Base-by-base conservation (phyloP, 306 rosid species). In the Prunus padus region DNA sequence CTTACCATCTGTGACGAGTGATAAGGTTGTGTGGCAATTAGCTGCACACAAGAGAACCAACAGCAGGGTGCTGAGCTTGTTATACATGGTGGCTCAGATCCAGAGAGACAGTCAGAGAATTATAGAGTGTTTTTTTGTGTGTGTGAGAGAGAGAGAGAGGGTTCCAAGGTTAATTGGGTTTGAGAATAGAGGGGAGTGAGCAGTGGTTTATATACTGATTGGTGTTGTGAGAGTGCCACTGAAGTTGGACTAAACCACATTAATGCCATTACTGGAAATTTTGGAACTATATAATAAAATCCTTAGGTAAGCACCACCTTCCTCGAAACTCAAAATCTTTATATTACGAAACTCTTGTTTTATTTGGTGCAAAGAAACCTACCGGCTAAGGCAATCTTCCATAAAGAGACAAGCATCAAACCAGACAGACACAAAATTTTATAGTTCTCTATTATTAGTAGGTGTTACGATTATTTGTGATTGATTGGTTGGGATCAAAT, bases 1-100 rank as follows among this genome's bases (percentile, higher is more conserved):
- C 42, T 61, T 61, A 91, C 95, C 95, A 65, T 86, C 86, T 1
- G 69, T 84, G 77, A 64, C 2, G 20, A 87, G 40, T 20, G 73
- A 77, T 0, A 84, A 70, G 63, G 82, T 84, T 44, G 79, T 37
- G 23, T 80, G 84, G 73, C 85, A 74, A 25, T 12, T 57, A 57
- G 82, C 75, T 20, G 92, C 76, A 47, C 87, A 79, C 42, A 88
- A 65, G 0, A 91, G 69, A 76, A 84, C 46, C 22, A 78, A 3
- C 14, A 87, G 54, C 75, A 83, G 46, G 28, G 81, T 76, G 9
- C 42, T 37, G 74, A 84, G 77, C 44, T 82, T 86, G 74, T 23
- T 57, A 22, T 78, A 68, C 97, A 78, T 84, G 74, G 49, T 84
- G n/a, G 20, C 6, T 71, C 19, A 5, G 13, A 30, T 19, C 18